Conservation (phyloP, 306 rosid species). For the Malus sieversii region DNA sequence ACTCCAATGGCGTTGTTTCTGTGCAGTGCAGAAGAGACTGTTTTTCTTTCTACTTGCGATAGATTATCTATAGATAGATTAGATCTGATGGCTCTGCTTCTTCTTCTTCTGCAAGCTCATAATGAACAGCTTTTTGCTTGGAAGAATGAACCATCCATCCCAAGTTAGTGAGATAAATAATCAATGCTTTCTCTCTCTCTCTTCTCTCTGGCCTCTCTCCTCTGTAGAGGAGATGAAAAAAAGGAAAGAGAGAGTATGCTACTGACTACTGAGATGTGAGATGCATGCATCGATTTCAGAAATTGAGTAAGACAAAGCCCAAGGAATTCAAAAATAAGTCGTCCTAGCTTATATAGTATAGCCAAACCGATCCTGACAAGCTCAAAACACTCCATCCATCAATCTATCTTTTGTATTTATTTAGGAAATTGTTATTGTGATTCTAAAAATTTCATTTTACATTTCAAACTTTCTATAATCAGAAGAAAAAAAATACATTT, state of each 20-base stretch:
- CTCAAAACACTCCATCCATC: neutral
- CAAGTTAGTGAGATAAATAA: conserved; percentile 25
- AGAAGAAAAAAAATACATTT: too few relatives aligned
- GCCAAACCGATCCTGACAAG: conserved; percentile 28
- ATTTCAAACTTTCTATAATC: fast-evolving
- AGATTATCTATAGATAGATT: neutral
- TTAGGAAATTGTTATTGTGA: too few relatives aligned
- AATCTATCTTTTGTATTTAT: neutral
- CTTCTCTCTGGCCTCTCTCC: neutral
- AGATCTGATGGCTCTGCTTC: conserved; percentile 18
- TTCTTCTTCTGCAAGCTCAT: conserved; percentile 51
- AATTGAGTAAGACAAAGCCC: conserved; percentile 69
- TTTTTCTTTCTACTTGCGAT: conserved; percentile 30
- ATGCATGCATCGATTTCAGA: conserved; percentile 50
- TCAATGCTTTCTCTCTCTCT: conserved; percentile 4
- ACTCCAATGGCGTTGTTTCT: conserved; percentile 47
- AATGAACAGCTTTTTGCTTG: conserved; percentile 82
- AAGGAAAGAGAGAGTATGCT: neutral
- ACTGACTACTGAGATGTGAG: neutral
- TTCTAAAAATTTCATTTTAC: fast-evolving
- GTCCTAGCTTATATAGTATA: neutral
- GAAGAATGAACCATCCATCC: conserved; percentile 62
- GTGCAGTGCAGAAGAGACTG: neutral
- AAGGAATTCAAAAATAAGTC: conserved; percentile 42
- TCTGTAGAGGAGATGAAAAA: neutral